phyloP scores from a whole-genome alignment of 192 early-diverging fungal species.

The Backusella luteola region DNA sequence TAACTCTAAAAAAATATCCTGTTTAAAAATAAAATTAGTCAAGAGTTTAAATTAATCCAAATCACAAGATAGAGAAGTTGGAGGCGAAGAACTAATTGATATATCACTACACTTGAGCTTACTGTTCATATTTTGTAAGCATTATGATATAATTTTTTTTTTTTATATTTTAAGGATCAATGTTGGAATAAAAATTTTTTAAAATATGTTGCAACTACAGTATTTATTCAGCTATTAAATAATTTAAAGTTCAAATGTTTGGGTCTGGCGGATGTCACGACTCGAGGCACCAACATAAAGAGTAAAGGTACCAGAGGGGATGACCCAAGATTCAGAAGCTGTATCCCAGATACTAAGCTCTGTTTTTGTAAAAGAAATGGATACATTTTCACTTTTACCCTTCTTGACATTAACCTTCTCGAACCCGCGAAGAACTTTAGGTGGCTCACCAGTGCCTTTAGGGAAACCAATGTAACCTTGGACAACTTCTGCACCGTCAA shows the following conservation, averaged over 20 bases:
- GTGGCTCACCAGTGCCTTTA: slow-evolving; percentile 36
- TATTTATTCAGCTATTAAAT: no score
- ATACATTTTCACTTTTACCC: slow-evolving; percentile 27
- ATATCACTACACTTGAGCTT: no score
- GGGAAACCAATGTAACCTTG: slow-evolving; percentile 41
- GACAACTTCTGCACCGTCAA: slow-evolving; percentile 33
- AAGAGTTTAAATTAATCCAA: no score
- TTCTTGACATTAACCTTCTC: slow-evolving; percentile 26
- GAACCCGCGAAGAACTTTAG: slow-evolving; percentile 35
- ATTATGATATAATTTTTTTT: no score
- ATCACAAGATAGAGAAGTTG: no score
- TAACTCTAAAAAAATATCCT: no score
- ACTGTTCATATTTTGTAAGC: no score
- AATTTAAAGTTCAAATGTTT: not conserved
- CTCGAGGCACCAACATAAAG: slow-evolving; percentile 54
- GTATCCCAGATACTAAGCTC: slow-evolving; percentile 55
- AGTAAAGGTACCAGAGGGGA: slow-evolving; percentile 46
- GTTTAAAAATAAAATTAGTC: no score
- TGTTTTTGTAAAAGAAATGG: slow-evolving; percentile 33
- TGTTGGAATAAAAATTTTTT: no score
- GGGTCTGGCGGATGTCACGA: slow-evolving; percentile 43
- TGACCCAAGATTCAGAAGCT: slow-evolving; percentile 34
- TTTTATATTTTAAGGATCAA: no score
- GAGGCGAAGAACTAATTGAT: no score
- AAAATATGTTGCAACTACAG: no score